phyloP scores from a whole-genome alignment of 805 yeast species.

The Teunomyces atbi region DNA sequence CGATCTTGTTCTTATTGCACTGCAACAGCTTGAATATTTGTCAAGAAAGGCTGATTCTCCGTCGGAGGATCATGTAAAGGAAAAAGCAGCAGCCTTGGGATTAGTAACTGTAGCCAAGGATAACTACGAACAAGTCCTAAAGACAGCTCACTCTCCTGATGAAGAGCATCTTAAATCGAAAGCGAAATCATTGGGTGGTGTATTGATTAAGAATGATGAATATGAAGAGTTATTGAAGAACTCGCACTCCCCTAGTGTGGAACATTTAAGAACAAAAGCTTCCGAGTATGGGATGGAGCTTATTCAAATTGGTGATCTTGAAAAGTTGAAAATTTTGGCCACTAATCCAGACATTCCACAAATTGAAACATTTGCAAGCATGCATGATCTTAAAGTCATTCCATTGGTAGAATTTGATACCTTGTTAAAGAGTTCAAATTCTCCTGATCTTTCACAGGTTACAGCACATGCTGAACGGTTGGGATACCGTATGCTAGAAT shows the following conservation, averaged over 20 bases:
- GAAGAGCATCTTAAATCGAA: conserved; percentile 11
- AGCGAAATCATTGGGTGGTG: conserved; percentile 4
- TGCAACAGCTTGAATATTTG: conserved; percentile 7
- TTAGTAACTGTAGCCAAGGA: conserved; percentile 10
- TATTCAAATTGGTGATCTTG: not conserved
- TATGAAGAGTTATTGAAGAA: conserved; percentile 20
- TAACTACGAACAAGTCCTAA: conserved; percentile 10
- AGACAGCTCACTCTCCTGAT: conserved; percentile 10
- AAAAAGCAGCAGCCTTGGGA: conserved; percentile 15
- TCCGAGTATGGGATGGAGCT: not conserved
- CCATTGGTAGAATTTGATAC: not conserved
- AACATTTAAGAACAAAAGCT: conserved; percentile 8
- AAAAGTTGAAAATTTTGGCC: conserved; percentile 6
- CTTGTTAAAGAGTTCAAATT: conserved; percentile 3
- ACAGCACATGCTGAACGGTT: conserved; percentile 3
- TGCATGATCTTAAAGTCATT: conserved; percentile 14
- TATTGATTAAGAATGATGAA: conserved; percentile 8
- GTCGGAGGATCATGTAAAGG: conserved; percentile 6
- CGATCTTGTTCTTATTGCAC: conserved; percentile 6
- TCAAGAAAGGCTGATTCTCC: conserved; percentile 5
- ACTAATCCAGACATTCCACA: conserved; percentile 10
- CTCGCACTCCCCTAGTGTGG: conserved; percentile 13
- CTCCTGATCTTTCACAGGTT: conserved; percentile 10
- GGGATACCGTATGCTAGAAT: not conserved
- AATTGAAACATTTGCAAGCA: conserved; percentile 10